phyloP scores from a whole-genome alignment of 163 green algal species.

The Scenedesmus sp. region DNA sequence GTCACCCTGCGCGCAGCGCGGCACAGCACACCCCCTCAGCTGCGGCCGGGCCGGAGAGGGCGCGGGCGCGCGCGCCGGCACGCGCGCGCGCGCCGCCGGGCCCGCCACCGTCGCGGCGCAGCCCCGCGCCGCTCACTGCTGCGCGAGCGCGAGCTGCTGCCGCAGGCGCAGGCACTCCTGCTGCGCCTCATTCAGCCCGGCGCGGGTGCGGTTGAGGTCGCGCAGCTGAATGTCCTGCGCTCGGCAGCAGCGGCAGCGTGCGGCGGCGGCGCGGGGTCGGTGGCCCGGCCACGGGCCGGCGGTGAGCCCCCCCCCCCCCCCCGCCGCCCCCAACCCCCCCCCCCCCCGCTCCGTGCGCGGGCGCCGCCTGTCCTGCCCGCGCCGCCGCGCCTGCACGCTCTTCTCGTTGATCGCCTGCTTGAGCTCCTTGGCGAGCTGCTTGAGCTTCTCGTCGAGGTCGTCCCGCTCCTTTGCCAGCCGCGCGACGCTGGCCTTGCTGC shows the following conservation, averaged over 20 bases:
- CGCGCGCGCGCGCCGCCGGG: too few relatives aligned
- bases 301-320: too few relatives aligned
- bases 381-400: conserved; percentile 30
- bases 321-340: too few relatives aligned
- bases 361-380: not conserved
- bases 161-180: conserved; percentile 17
- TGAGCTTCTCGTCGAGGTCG: conserved; percentile 37
- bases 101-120: too few relatives aligned
- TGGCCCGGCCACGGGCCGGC: too few relatives aligned
- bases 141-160: conserved; percentile 31
- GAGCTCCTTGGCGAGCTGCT: conserved; percentile 35
- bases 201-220: conserved; percentile 30
- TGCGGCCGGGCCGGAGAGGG: too few relatives aligned
- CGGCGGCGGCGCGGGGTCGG: too few relatives aligned
- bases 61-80: too few relatives aligned
- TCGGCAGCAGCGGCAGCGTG: too few relatives aligned
- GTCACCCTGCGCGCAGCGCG: too few relatives aligned
- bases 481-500: conserved; percentile 36
- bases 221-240: conserved; percentile 37
- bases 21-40: too few relatives aligned
- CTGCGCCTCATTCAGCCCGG: conserved; percentile 23
- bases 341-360: too few relatives aligned
- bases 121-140: conserved; percentile 15
- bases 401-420: conserved; percentile 43
- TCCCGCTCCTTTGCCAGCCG: conserved; percentile 35